These are phyloP conservation scores for Acanthamoeba lenticulata DNA, from an alignment of 208 protist genomes.

Conservation along the genomic window DNA sequence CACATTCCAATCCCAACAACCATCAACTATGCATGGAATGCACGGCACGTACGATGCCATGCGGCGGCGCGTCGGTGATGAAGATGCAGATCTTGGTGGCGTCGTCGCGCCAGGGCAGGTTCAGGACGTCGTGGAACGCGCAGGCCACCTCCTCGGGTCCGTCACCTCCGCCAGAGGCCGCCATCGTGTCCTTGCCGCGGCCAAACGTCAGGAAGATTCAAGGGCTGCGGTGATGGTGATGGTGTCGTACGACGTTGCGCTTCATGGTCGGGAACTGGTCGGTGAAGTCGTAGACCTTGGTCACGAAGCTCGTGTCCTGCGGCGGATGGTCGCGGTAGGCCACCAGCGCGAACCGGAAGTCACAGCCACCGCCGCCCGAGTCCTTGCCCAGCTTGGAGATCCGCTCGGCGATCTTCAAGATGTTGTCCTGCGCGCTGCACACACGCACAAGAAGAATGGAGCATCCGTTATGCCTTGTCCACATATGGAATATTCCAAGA, in stretches of 20 bases:
- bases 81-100: slow-evolving; percentile 70
- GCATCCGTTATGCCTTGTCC: background rate
- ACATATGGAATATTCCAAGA: too few species aligned
- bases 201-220: background rate
- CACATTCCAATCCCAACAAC: background rate
- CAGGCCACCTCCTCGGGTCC: slow-evolving; percentile 72
- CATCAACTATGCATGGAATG: background rate
- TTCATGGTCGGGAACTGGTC: slow-evolving; percentile 51
- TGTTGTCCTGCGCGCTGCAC: slow-evolving; percentile 69
- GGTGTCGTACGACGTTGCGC: background rate
- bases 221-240: background rate
- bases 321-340: slow-evolving; percentile 74
- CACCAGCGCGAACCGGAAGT: slow-evolving; percentile 67
- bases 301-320: slow-evolving; percentile 69
- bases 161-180: slow-evolving; percentile 61
- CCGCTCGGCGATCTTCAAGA: slow-evolving; percentile 56
- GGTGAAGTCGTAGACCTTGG: slow-evolving; percentile 65
- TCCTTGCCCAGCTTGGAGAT: slow-evolving; percentile 6
- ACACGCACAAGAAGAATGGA: slow-evolving; percentile 32
- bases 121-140: slow-evolving; percentile 62
- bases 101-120: slow-evolving; percentile 41
- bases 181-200: background rate
- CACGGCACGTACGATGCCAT: slow-evolving; percentile 39
- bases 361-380: slow-evolving; percentile 2
- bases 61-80: slow-evolving; percentile 75